Evolutionary conservation across 1,139 yeast genomes (phyloP), one percentile per base, ranked within the genome.

Genomic region (Protomyces macrosporus): DNA sequence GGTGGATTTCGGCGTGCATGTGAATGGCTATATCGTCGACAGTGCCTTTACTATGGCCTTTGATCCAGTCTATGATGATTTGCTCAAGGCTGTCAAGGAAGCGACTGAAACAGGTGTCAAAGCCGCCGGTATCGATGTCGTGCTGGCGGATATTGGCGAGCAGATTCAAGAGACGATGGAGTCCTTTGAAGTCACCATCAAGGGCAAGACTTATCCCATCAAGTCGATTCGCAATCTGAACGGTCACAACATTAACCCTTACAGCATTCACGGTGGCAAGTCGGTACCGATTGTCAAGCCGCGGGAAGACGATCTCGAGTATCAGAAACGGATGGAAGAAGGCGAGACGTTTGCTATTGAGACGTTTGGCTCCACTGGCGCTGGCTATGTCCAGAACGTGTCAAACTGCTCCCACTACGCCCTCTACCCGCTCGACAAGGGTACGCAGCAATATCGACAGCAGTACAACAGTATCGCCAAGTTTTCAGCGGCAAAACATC

Each of bases 311-410:
- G 89, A 88, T 71, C 36, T 39, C 23, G 93, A 91, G 10, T 98
- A 93, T 75, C 83, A 83, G 76, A 91, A 98, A 33, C 91, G 91
- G 80, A 91, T 93, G 97, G 99, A 95, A 75, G 99, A 93, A 78
- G 97, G 97, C 67, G 98, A 93, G 75, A 87, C 90, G 2, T 93
- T 90, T 79, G 99, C 99, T 65, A 91, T 95, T 72, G 99, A 93
- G 76, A 93, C 99, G 3, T 93, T 93, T 72, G 98, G 98, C 4
- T 84, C 97, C 53, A 93, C 98, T 1, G 99, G 99, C 67, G 83
- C 87, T 68, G 99, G 98, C 35, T 86, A 86, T 71, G 98, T 93
- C 48, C 78, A 86, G 61, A 80, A 85, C 32, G 87, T 85, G 67
- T 98, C 98, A 56, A 98, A 95, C 75, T 87, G 93, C 71, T 90